These are phyloP conservation scores for Orbilia javanica DNA, from an alignment of 2,329 filamentous ascomycete species.

Conservation along the genomic window DNA sequence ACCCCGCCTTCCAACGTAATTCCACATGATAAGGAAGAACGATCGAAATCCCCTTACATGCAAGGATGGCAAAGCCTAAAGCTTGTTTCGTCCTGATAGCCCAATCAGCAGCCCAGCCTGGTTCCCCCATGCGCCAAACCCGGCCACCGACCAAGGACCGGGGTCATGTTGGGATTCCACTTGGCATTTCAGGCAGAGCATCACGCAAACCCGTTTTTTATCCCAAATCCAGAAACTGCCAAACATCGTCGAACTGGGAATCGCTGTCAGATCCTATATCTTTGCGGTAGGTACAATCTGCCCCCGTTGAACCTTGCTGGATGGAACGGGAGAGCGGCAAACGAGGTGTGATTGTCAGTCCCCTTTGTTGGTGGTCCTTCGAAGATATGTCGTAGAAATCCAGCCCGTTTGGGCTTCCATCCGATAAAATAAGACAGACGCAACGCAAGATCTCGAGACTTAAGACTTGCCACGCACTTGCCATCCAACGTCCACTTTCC, in stretches of 20 bases:
- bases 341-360: conserved; percentile 39
- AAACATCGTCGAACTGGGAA: conserved; percentile 35
- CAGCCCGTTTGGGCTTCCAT: conserved; percentile 13
- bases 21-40: conserved; percentile 40
- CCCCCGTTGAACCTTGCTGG: not conserved
- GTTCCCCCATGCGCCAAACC: conserved; percentile 26
- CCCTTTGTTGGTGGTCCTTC: conserved; percentile 19
- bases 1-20: not conserved
- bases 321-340: conserved; percentile 52
- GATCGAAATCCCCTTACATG: conserved; percentile 20
- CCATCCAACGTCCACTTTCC: conserved; percentile 50
- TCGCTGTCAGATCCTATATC: conserved; percentile 53
- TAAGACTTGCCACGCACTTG: conserved; percentile 32
- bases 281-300: conserved; percentile 53
- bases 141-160: conserved; percentile 34
- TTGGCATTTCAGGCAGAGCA: conserved; percentile 59
- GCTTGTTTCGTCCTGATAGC: conserved; percentile 40
- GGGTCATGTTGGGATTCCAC: conserved; percentile 19
- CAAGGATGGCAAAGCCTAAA: conserved; percentile 41
- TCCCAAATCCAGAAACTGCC: conserved; percentile 58
- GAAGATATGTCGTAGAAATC: conserved; percentile 14
- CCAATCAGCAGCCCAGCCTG: conserved; percentile 26
- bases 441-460: conserved; percentile 34
- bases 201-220: conserved; percentile 59
- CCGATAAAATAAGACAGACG: conserved; percentile 35